Conservation (phyloP, 2,329 filamentous ascomycete species). For the Penicillium polonicum region DNA sequence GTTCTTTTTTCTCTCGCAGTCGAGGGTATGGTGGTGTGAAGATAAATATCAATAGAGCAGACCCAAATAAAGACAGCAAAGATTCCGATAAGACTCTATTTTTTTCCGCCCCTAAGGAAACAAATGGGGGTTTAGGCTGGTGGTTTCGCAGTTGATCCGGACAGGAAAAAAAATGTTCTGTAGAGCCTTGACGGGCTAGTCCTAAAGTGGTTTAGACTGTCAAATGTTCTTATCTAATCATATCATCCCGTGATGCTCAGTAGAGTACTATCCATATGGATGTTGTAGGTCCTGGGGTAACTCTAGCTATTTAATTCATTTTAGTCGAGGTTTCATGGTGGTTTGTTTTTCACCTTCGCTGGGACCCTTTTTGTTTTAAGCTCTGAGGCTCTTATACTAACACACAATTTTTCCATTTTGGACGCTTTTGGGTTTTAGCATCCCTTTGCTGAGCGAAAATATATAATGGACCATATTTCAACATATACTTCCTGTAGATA, state of each 20-base stretch:
- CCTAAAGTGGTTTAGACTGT: conserved; percentile 30
- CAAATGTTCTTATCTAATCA: conserved; percentile 37
- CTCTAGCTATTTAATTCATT: not conserved
- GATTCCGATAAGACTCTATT: conserved; percentile 11
- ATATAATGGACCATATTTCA: not conserved
- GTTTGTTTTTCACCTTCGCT: not conserved
- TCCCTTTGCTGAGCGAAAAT: not conserved
- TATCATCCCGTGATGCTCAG: conserved; percentile 4
- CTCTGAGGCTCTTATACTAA: not conserved
- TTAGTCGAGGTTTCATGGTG: not conserved
- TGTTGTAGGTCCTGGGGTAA: not conserved
- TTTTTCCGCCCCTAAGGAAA: conserved; percentile 19
- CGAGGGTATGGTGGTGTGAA: conserved; percentile 16
- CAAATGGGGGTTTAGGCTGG: conserved; percentile 28
- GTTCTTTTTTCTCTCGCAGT: conserved; percentile 10
- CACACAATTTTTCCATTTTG: not conserved
- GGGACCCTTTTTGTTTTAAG: too few species aligned
- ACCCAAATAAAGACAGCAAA: conserved; percentile 6
- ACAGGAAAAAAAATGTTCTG: conserved; percentile 47
- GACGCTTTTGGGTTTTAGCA: not conserved
- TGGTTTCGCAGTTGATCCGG: conserved; percentile 30
- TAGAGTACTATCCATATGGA: not conserved
- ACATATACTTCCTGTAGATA: not conserved
- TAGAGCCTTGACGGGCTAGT: conserved; percentile 36
- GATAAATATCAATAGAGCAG: not conserved